Evolutionary conservation across 768 basidiomycete genomes (phyloP).

Genomic region (Antrodiella citrinella): DNA sequence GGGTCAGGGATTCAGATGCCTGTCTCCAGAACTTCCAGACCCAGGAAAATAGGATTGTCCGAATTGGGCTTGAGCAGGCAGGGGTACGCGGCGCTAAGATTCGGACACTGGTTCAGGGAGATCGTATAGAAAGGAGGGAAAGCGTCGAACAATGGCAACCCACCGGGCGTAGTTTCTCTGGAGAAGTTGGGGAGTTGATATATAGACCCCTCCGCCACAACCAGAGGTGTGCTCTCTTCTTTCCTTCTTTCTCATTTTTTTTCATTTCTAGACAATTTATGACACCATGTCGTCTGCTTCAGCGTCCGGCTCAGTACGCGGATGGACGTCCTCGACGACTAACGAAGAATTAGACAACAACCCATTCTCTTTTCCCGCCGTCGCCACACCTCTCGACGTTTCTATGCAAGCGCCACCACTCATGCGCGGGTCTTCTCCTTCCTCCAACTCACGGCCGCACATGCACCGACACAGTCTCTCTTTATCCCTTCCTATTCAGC

Average conservation of each 20-base stretch:
- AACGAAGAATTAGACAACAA: neutral
- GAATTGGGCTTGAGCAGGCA: no score
- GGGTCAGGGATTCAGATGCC: neutral
- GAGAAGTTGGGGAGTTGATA: neutral
- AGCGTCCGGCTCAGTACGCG: neutral
- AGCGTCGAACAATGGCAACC: neutral
- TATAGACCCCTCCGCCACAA: neutral
- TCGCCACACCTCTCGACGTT: neutral
- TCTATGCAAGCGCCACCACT: neutral
- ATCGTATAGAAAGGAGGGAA: neutral
- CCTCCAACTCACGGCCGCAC: neutral
- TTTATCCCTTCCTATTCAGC: neutral
- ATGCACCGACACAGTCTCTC: conserved; percentile 1
- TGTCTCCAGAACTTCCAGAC: neutral
- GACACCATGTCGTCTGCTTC: neutral
- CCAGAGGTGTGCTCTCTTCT: neutral
- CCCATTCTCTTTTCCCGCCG: neutral
- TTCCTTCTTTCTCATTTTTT: neutral
- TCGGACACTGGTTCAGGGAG: neutral
- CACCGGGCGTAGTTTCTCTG: neutral
- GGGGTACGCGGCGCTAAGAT: neutral
- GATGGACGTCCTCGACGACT: neutral
- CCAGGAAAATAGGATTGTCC: neutral
- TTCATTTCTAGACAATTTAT: neutral
- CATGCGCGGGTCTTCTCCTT: neutral